A percentile compares a stretch with the other conserved stretches of the same genome.
Conservation (phyloP, 2,329 filamentous ascomycete genomes). For the Sarocladium oryzae region DNA sequence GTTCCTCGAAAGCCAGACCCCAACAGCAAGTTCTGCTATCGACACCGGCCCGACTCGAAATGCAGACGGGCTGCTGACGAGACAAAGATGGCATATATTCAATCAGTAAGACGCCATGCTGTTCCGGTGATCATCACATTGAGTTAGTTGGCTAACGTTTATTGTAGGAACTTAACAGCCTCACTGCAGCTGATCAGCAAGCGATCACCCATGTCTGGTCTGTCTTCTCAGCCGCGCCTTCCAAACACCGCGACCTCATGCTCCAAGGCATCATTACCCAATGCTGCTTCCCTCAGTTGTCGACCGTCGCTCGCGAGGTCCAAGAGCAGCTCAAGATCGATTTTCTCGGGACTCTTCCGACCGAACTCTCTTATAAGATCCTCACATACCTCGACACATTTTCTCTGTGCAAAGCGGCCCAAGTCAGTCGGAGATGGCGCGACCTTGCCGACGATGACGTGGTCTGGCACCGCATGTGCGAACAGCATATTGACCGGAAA, state of each 20-base stretch:
- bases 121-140: background rate
- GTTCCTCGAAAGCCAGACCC: slow-evolving; percentile 38
- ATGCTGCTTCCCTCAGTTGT: slow-evolving; percentile 96
- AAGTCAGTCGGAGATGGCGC: slow-evolving; percentile 86
- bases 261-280: slow-evolving; percentile 92
- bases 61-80: slow-evolving; percentile 91
- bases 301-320: slow-evolving; percentile 83
- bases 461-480: slow-evolving; percentile 96
- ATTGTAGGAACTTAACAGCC: slow-evolving; percentile 66
- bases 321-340: slow-evolving; percentile 96
- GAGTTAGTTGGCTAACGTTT: slow-evolving; percentile 9
- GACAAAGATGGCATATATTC: slow-evolving; percentile 90
- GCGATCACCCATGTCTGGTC: slow-evolving; percentile 98
- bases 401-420: slow-evolving; percentile 90
- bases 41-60: slow-evolving; percentile 88
- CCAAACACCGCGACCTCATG: slow-evolving; percentile 93
- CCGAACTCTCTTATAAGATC: slow-evolving; percentile 89
- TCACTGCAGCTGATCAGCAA: slow-evolving; percentile 82
- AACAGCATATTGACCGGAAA: slow-evolving; percentile 90
- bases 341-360: slow-evolving; percentile 81
- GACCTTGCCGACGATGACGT: slow-evolving; percentile 92
- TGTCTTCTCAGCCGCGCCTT: slow-evolving; percentile 88
- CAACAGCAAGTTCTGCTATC: slow-evolving; percentile 92
- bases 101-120: slow-evolving; percentile 55
- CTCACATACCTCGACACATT: slow-evolving; percentile 88